Evolutionary conservation across 202 grass and related monocot genomes (phyloP), one percentile per base, ranked within the genome.

Genomic region (Alloteropsis angusta): DNA sequence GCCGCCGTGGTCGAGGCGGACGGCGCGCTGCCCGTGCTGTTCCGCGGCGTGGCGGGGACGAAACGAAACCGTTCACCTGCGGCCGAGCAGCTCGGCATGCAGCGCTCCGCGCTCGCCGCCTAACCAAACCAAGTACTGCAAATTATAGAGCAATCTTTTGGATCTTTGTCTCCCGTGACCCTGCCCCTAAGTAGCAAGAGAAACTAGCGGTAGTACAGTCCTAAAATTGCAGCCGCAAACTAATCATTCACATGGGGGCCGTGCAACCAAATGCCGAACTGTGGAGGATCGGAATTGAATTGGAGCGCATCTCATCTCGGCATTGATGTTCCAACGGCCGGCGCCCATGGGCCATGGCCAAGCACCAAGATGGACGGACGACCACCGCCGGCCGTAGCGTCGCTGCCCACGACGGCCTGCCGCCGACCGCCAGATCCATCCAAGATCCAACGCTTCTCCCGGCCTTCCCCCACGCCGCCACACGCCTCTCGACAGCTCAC

Each of bases 281-380:
- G 80, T 41, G 35, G 35, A 19, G 26, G 53, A 76, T 67, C 19
- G 21, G 64, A 60, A 77, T 68, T 87, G 32, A 78, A 78, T 68
- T 35, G 50, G 5, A 14, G 12, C 36, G 63, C 25, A 49, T 65
- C 82, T 47, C 25, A 49, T 65, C 82, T 47, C 21, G 10, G 68
- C 87, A 87, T 78, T 50, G 60, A 91, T 75, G 68, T 71, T 38
- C 30, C 69, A 21, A 75, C 80, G 26, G 59, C 59, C 81, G 60
- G 12, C 50, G 39, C 26, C 49, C 30, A 14, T 60, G 9, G 18
- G 2, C 28, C 28, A 30, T 30, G 28, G 28, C 1, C 28, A n/a
- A n/a, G n/a, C n/a, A n/a, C 48, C 48, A 50, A 17, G 56, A 59
- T 52, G 58, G 66, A 25, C 44, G 62, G 52, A 55, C 9, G 18